Evolutionary conservation across 176 grass and related monocot species (phyloP).

Genomic region (Rhynchospora tenuis): DNA sequence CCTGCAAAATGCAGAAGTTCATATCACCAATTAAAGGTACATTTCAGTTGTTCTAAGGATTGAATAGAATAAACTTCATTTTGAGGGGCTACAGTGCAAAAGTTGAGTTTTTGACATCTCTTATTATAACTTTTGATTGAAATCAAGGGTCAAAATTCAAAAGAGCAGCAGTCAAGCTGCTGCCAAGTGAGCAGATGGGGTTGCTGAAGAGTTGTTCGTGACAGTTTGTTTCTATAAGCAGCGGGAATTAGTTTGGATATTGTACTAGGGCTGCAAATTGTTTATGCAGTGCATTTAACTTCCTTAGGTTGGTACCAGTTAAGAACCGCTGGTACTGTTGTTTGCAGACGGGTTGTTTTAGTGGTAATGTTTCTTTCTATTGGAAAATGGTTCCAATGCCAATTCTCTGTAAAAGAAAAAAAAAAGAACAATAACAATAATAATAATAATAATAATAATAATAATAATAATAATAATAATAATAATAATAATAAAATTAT

Average conservation of each 20-base stretch:
- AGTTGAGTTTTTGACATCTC: not conserved
- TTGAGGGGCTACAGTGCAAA: not conserved
- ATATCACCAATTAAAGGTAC: not conserved
- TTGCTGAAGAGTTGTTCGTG: not conserved
- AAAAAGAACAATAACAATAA: no score
- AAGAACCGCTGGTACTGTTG: not conserved
- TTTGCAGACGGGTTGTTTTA: not conserved
- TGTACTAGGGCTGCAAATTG: not conserved
- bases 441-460: no score
- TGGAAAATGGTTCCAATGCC: not conserved
- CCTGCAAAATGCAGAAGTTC: conserved; percentile 30
- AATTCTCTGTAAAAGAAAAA: no score
- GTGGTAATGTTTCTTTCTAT: not conserved
- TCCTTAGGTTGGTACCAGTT: not conserved
- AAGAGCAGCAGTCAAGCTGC: not conserved
- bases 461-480: not conserved
- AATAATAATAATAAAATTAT: not conserved
- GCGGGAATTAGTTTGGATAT: not conserved
- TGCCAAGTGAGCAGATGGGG: not conserved
- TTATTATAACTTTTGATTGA: not conserved
- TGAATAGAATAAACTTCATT: not conserved
- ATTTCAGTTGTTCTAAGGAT: not conserved
- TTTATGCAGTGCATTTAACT: not conserved
- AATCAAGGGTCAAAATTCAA: not conserved
- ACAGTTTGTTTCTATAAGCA: not conserved